A percentile compares a stretch with the other conserved stretches of the same genome.
These are phyloP conservation scores for Talinum fruticosum DNA, from an alignment of 148 eudicot species.

Conservation along the genomic window DNA sequence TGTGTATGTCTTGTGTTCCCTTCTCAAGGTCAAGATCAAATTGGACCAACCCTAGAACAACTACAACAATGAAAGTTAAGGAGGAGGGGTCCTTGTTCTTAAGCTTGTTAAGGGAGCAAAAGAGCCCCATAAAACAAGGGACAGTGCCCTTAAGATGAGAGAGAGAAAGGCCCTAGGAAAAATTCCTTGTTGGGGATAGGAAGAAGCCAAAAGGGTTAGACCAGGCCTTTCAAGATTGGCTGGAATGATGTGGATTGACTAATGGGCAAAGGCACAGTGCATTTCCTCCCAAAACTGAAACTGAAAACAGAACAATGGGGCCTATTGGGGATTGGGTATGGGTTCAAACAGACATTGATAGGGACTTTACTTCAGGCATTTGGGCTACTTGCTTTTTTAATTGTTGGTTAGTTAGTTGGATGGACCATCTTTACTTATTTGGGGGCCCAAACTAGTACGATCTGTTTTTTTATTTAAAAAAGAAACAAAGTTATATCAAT, in stretches of 20 bases:
- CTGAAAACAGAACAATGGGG: conserved; percentile 16
- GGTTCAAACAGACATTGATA: conserved; percentile 19
- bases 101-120: neutral
- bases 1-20: conserved; percentile 7
- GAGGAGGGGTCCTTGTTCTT: neutral
- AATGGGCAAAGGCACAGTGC: conserved; percentile 11
- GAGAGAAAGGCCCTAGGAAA: neutral
- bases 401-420: conserved; percentile 11
- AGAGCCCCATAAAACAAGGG: neutral
- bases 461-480: neutral
- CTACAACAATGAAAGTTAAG: conserved; percentile 10
- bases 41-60: conserved; percentile 13
- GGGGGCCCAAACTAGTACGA: conserved; percentile 3
- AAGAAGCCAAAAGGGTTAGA: neutral
- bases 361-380: conserved; percentile 2
- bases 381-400: conserved; percentile 6
- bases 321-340: conserved; percentile 12
- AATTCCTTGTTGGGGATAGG: neutral
- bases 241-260: conserved; percentile 15
- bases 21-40: neutral
- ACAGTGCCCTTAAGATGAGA: conserved; percentile 2
- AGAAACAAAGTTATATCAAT: neutral
- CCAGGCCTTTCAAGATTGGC: neutral
- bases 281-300: conserved; percentile 16
- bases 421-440: conserved; percentile 9